These are phyloP conservation scores for Solidago caesia DNA, from an alignment of 129 eudicot genomes.

Conservation along the genomic window DNA sequence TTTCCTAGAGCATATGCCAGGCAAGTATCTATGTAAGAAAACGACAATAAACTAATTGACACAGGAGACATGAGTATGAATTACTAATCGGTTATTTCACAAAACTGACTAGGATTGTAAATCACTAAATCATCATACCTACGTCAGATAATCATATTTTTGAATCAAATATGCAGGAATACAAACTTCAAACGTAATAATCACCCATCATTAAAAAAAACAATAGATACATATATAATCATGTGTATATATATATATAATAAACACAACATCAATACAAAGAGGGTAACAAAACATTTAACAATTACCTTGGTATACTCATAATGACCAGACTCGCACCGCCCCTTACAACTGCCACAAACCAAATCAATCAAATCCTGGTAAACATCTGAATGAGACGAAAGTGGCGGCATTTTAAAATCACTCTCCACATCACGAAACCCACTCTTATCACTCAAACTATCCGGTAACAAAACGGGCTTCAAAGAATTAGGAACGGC, in stretches of 20 bases:
- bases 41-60: too few relatives aligned
- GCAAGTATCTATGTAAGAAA: too few relatives aligned
- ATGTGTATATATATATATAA: background rate
- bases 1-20: too few relatives aligned
- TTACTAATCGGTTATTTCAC: background rate
- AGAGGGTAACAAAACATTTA: background rate
- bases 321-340: slow-evolving; percentile 49
- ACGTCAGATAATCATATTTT: background rate
- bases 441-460: slow-evolving; percentile 25
- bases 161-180: slow-evolving; percentile 10
- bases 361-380: slow-evolving; percentile 46
- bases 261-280: background rate
- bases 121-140: background rate
- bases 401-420: slow-evolving; percentile 57
- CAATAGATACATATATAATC: background rate
- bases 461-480: slow-evolving; percentile 44
- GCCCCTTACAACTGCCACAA: slow-evolving; percentile 74
- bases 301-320: slow-evolving; percentile 54
- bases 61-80: background rate
- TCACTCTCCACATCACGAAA: slow-evolving; percentile 35
- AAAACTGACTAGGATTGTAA: background rate
- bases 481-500: slow-evolving; percentile 73
- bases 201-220: background rate
- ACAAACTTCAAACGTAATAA: background rate
- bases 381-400: slow-evolving; percentile 75